Evolutionary conservation across 1,139 yeast species (phyloP).

Genomic region (Geotrichum citri-aurantii): DNA sequence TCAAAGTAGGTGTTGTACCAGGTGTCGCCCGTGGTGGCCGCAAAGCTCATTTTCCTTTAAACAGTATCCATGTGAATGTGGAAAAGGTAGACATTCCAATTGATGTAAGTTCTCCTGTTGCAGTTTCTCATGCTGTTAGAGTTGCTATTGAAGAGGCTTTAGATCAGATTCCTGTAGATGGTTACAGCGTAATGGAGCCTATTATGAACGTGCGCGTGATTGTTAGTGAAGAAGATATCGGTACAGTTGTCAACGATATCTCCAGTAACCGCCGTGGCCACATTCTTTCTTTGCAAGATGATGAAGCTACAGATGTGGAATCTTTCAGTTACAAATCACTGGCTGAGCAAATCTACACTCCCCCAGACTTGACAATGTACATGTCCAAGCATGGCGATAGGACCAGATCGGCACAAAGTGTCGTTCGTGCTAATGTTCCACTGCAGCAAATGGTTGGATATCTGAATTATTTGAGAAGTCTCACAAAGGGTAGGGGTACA

Average conservation of each 20-base stretch:
- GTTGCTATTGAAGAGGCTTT: slow-evolving; percentile 42
- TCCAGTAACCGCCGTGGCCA: slow-evolving; percentile 66
- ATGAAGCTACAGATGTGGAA: slow-evolving; percentile 28
- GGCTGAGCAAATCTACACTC: slow-evolving; percentile 35
- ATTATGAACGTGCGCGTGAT: slow-evolving; percentile 72
- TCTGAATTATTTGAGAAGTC: slow-evolving; percentile 64
- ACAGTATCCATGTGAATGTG: slow-evolving; percentile 53
- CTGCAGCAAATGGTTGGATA: slow-evolving; percentile 88
- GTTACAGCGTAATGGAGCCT: slow-evolving; percentile 70
- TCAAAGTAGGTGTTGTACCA: slow-evolving; percentile 46
- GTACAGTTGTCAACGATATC: slow-evolving; percentile 77
- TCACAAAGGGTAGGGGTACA: slow-evolving; percentile 86
- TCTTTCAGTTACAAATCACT: slow-evolving; percentile 26
- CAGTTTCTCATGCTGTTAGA: slow-evolving; percentile 44
- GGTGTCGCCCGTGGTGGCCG: slow-evolving; percentile 78
- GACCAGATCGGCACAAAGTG: slow-evolving; percentile 38
- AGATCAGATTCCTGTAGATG: slow-evolving; percentile 26
- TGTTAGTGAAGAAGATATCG: slow-evolving; percentile 67
- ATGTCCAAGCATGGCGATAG: slow-evolving; percentile 37
- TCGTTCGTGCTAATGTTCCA: slow-evolving; percentile 73
- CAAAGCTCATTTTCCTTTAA: slow-evolving; percentile 54
- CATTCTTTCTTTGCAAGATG: slow-evolving; percentile 42
- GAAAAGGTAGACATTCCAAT: slow-evolving; percentile 50
- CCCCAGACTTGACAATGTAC: slow-evolving; percentile 40
- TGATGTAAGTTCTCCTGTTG: slow-evolving; percentile 42